phyloP scores from a whole-genome alignment of 768 basidiomycete genomes.

The Gloeostereum incarnatum region DNA sequence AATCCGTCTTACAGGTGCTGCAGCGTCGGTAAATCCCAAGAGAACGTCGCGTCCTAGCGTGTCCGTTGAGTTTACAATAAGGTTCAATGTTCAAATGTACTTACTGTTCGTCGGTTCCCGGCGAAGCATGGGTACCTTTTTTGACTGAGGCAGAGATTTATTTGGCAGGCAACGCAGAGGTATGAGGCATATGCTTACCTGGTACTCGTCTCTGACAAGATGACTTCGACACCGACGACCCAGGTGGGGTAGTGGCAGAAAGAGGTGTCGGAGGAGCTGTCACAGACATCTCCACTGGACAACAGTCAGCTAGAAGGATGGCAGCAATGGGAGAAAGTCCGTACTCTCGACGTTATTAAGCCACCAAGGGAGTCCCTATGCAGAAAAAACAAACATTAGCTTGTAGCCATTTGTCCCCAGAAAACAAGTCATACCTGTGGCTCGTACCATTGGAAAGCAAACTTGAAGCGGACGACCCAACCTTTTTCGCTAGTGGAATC shows the following conservation, averaged over 20 bases:
- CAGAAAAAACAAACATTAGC: neutral
- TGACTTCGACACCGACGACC: neutral
- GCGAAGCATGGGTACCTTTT: neutral
- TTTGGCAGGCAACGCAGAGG: no score
- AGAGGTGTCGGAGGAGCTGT: neutral
- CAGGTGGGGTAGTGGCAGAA: neutral
- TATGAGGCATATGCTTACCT: neutral
- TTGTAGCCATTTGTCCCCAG: neutral
- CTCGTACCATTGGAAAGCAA: constrained; percentile 79
- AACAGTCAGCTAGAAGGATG: neutral
- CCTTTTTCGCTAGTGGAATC: constrained; percentile 31
- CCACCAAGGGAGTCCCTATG: constrained; percentile 43
- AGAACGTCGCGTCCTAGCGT: neutral
- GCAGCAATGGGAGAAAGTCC: neutral
- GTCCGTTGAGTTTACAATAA: neutral
- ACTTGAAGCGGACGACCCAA: constrained; percentile 69
- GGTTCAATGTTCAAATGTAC: no score
- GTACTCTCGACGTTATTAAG: constrained; percentile 1
- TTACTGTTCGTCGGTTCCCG: no score
- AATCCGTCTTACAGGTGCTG: constrained; percentile 19
- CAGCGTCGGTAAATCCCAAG: constrained; percentile 12
- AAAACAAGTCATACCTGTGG: constrained; percentile 35
- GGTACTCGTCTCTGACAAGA: neutral
- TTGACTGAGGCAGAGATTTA: no score
- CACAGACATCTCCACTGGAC: neutral